Evolutionary conservation across 495 filamentous ascomycete genomes (phyloP), one percentile per base, ranked within the genome.

Genomic region (Trypethelium eluteriae): DNA sequence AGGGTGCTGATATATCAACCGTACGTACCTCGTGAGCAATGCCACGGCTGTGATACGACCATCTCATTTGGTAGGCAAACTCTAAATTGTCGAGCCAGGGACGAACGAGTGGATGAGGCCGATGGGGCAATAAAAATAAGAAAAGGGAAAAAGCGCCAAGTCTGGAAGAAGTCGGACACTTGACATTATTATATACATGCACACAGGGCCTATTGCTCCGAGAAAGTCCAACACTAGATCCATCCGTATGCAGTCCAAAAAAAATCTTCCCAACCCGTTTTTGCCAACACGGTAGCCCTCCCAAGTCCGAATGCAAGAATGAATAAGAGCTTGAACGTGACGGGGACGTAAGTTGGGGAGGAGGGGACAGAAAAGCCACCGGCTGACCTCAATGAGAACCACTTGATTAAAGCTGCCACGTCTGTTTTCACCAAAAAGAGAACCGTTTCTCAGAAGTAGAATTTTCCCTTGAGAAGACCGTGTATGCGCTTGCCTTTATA

Each of bases 101-200:
- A 44, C 14, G 41, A 44, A 14, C 14, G 7, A 25, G 25, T 25
- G 25, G 25, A 25, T 25, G 25, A 25, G 25, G 25, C 25, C 25
- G 25, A 25, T 46, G 9, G 16, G 41, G 41, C 41, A 46, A 16
- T 46, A 46, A 14, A 11, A 5, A 5, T 14, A 53, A n/a, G 11
- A 59, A 36, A 7, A 7, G 25, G 25, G 36, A n/a, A 10, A 9
- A 36, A 4, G 18, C 34, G 5, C 5, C 3, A 59, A 34, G 11
- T 3, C 7, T 59, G 53, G 25, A 59, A 59, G 53, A 36, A 59
- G 7, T 34, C 32, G 53, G 18, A 59, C 11, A 59, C 11, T 59
- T 59, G 53, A 59, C 53, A 59, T 59, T 59, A 59, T 59, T 59
- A 59, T 59, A 32, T 59, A 59, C 53, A 59, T 59, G 53, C 14